phyloP scores from a whole-genome alignment of 73 alveolate genomes.

The Tetrahymena borealis region DNA sequence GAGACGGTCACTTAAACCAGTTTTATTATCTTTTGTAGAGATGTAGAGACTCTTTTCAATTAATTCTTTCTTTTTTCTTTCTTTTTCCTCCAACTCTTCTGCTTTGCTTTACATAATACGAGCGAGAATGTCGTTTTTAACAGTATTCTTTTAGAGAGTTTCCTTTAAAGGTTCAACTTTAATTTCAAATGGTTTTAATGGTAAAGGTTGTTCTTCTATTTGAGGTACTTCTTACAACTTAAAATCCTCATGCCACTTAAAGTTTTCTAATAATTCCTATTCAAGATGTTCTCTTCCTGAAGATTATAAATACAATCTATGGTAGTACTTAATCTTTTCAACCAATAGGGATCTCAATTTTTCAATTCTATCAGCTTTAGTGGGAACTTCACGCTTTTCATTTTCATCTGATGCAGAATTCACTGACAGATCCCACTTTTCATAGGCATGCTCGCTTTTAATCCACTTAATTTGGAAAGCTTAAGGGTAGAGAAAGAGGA shows the following conservation, averaged over 20 bases:
- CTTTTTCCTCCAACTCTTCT: background rate
- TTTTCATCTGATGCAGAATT: background rate
- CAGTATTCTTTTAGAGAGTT: background rate
- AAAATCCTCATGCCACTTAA: background rate
- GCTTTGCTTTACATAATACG: background rate
- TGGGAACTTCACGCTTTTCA: background rate
- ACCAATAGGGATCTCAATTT: background rate
- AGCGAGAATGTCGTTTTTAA: background rate
- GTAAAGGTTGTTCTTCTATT: background rate
- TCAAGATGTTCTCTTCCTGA: background rate
- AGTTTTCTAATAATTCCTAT: background rate
- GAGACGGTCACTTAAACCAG: background rate
- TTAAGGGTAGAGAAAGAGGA: background rate
- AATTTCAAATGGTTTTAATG: background rate
- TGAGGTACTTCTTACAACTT: background rate
- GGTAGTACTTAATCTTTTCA: background rate
- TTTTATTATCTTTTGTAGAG: background rate
- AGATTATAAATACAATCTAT: background rate
- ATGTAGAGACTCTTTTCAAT: background rate
- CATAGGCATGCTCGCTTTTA: background rate
- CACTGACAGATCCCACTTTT: background rate
- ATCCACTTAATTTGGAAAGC: background rate
- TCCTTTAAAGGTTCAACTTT: background rate
- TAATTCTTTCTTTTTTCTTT: background rate
- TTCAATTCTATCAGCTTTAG: background rate